Base-by-base conservation (phyloP, 225 moss, liverwort and hornwort species). In the Takakia lepidozioides region DNA sequence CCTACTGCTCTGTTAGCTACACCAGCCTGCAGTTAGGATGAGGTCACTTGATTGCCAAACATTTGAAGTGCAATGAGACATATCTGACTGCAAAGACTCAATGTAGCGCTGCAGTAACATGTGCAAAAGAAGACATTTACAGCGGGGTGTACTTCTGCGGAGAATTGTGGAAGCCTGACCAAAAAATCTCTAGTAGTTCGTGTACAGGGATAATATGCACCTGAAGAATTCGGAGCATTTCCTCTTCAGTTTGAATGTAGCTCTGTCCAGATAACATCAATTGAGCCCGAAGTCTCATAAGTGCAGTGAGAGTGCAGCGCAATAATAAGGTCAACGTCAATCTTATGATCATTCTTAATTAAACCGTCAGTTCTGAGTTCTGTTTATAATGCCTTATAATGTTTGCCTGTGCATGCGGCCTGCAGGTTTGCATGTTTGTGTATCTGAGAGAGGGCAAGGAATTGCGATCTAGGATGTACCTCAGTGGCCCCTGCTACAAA, bases 161-260 rank as follows among this genome's bases (percentile, higher is more conserved):
- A n/a, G n/a, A n/a, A n/a, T n/a, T n/a, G n/a, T n/a, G n/a, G n/a
- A n/a, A n/a, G n/a, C n/a, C n/a, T n/a, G n/a, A n/a, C n/a, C n/a
- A n/a, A n/a, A n/a, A n/a, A n/a, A n/a, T n/a, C n/a, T n/a, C n/a
- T n/a, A n/a, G n/a, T n/a, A n/a, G n/a, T 19, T 47, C 38, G 15
- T 24, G 19, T 15, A 17, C 8, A 0, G 9, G 29, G 24, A 28
- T 3, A 11, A 16, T 8, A 15, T n/a, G 37, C 36, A 77, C 78
- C 77, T 74, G 73, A 48, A 83, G 61, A 68, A 74, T 67, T n/a
- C 53, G 57, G 34, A 78, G 70, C 74, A 68, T 71, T 61, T 83
- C 74, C 46, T 46, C 50, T 62, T 83, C 59, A 21, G 72, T 74
- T 34, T 74, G 74, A 25, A 78, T 61, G 60, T 59, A 78, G 49